phyloP scores from a whole-genome alignment of 306 rosid species.

The Carpinus fangiana region DNA sequence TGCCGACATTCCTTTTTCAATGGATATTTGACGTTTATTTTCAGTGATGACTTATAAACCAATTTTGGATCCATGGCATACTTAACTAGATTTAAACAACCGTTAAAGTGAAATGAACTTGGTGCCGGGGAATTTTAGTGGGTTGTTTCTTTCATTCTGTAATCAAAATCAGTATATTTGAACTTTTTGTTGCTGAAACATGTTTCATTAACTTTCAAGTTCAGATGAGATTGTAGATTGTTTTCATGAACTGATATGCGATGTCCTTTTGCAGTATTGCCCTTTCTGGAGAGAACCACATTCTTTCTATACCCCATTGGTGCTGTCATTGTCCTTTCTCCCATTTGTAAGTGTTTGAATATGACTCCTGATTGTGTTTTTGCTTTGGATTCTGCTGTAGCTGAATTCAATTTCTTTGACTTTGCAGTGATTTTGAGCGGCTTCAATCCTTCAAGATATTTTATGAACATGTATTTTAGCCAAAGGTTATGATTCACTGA shows the following conservation, averaged over 20 bases:
- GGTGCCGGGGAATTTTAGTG: neutral
- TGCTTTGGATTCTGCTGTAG: slow-evolving; percentile 13
- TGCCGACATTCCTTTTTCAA: neutral
- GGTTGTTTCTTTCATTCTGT: neutral
- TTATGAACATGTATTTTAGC: slow-evolving; percentile 87
- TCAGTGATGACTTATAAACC: neutral
- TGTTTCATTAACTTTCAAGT: neutral
- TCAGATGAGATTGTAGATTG: neutral
- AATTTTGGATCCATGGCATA: neutral
- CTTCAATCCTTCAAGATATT: slow-evolving; percentile 97
- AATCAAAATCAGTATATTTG: neutral
- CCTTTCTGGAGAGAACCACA: slow-evolving; percentile 94
- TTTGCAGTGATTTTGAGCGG: slow-evolving; percentile 92
- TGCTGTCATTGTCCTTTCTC: slow-evolving; percentile 81
- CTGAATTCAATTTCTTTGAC: slow-evolving; percentile 30
- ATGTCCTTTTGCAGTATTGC: slow-evolving; percentile 67
- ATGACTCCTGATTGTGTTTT: slow-evolving; percentile 26
- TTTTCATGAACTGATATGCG: slow-evolving; percentile 28
- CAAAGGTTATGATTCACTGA: slow-evolving; percentile 50
- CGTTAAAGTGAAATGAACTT: neutral
- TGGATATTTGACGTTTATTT: neutral
- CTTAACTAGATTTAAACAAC: neutral
- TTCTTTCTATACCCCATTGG: slow-evolving; percentile 95
- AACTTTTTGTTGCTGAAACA: neutral
- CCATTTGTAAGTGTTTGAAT: slow-evolving; percentile 77